Evolutionary conservation across 2,329 filamentous ascomycete genomes (phyloP), one percentile per base, ranked within the genome.

Genomic region (Cytospora piceae): DNA sequence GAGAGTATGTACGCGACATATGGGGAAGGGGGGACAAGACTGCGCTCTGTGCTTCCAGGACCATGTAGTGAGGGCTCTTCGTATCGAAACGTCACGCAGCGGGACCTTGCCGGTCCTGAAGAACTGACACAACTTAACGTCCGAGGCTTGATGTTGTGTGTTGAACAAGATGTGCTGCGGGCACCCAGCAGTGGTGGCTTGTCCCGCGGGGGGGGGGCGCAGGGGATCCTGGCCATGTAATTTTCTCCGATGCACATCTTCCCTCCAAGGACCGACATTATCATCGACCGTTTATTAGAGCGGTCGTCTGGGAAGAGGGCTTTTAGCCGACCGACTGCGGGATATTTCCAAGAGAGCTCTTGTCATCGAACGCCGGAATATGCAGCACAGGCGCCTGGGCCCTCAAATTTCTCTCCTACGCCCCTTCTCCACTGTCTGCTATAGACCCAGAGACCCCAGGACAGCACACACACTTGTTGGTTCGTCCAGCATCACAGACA

Each of bases 361-460:
- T 57, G 61, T 63, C 53, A 57, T 63, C 60, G 57, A 57, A 63
- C 60, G 37, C 60, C 60, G 60, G 60, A 57, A 15, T 5, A 39
- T 39, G 37, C 37, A 39, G 17, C 17, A 52, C 52, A 49, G 42
- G n/a, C 49, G 61, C 53, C 56, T 63, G 61, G 61, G 61, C 61
- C 60, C 61, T 63, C 61, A 49, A 49, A 49, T 49, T 49, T 49
- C 56, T 57, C 39, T 63, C 61, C 15, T 52, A 57, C 31, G 53
- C 61, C 61, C 53, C 53, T 57, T 61, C 58, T 62, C 63, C 63
- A 65, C 63, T 32, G 56, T 24, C 42, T 49, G 20, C 42, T 24
- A 49, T 49, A 49, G 34, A 62, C 60, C 37, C 3, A 3, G n/a
- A 37, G 60, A 62, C 46, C 60, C 61, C 53, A 63, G 56, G 49